Percentiles rank a stretch among this genome's conserved stretches.
phyloP scores from a whole-genome alignment of 2,329 filamentous ascomycete genomes.

The Fusarium vanettenii region DNA sequence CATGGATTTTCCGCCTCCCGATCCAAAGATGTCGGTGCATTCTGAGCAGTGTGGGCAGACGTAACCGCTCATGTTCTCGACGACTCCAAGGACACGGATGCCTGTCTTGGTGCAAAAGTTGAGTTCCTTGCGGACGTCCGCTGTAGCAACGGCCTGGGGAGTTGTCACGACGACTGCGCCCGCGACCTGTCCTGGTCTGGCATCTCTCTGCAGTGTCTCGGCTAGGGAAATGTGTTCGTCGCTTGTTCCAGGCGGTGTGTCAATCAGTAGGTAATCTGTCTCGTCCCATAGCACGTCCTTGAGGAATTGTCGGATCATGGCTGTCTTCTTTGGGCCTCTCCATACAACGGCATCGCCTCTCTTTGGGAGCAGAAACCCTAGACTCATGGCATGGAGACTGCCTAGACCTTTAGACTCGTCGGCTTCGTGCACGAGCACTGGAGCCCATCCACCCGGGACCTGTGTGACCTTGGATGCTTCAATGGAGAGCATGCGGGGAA shows the following conservation, averaged over 20 bases:
- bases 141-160: slow-evolving; percentile 91
- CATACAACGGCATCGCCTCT: slow-evolving; percentile 95
- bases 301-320: slow-evolving; percentile 97
- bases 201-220: slow-evolving; percentile 79
- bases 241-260: slow-evolving; percentile 94
- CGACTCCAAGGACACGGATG: slow-evolving; percentile 83
- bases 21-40: slow-evolving; percentile 93
- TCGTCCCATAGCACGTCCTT: slow-evolving; percentile 89
- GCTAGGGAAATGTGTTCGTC: slow-evolving; percentile 97
- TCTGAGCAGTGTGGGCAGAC: slow-evolving; percentile 85
- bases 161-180: slow-evolving; percentile 97
- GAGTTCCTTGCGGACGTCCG: slow-evolving; percentile 93
- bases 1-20: slow-evolving; percentile 91
- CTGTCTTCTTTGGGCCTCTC: slow-evolving; percentile 98
- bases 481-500: slow-evolving; percentile 92
- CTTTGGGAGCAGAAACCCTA: slow-evolving; percentile 87
- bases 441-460: slow-evolving; percentile 91
- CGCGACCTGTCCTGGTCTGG: slow-evolving; percentile 75
- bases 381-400: slow-evolving; percentile 84
- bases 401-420: slow-evolving; percentile 65
- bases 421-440: slow-evolving; percentile 82
- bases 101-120: slow-evolving; percentile 92
- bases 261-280: slow-evolving; percentile 92
- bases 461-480: slow-evolving; percentile 92
- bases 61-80: slow-evolving; percentile 97